These are phyloP conservation scores for Filobasidium uniguttulatum DNA, from an alignment of 1,284 basidiomycete species.

Conservation along the genomic window DNA sequence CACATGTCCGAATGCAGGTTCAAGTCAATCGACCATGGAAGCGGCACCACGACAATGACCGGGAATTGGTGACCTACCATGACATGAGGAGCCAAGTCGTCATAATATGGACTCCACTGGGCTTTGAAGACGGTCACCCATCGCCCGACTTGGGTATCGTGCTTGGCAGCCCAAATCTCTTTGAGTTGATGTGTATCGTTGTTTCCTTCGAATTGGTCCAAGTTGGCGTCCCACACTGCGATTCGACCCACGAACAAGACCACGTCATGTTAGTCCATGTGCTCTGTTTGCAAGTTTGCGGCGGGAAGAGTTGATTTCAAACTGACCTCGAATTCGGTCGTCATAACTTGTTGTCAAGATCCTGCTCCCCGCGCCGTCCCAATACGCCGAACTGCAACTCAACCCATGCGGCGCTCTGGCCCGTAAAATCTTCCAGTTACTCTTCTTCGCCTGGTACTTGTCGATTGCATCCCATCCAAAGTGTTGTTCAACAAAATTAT, in stretches of 20 bases:
- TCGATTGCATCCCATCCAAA: not conserved
- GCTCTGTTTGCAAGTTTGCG: not conserved
- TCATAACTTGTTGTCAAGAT: conserved; percentile 39
- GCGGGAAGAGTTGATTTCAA: no score
- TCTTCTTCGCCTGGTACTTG: not conserved
- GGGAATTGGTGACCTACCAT: conserved; percentile 19
- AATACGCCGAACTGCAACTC: conserved; percentile 38
- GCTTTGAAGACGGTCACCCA: conserved; percentile 41
- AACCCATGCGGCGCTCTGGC: conserved; percentile 35
- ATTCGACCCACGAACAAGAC: not conserved
- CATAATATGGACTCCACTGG: conserved; percentile 35
- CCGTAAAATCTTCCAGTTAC: conserved; percentile 21
- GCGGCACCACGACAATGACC: no score
- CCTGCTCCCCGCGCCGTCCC: conserved; percentile 37
- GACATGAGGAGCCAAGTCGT: conserved; percentile 37
- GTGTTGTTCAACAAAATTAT: not conserved
- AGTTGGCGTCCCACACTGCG: conserved; percentile 36
- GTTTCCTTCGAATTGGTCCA: conserved; percentile 21
- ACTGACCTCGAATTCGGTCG: conserved; percentile 33
- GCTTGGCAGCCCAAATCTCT: conserved; percentile 18
- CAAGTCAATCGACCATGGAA: no score
- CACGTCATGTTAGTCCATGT: not conserved
- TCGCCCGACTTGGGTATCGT: conserved; percentile 40
- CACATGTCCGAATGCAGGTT: not conserved
- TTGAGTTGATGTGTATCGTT: conserved; percentile 8